A percentile compares a stretch with the other conserved stretches of the same genome.
Evolutionary conservation across 2,329 filamentous ascomycete species (phyloP).

Genomic region (Aspergillus sp.): DNA sequence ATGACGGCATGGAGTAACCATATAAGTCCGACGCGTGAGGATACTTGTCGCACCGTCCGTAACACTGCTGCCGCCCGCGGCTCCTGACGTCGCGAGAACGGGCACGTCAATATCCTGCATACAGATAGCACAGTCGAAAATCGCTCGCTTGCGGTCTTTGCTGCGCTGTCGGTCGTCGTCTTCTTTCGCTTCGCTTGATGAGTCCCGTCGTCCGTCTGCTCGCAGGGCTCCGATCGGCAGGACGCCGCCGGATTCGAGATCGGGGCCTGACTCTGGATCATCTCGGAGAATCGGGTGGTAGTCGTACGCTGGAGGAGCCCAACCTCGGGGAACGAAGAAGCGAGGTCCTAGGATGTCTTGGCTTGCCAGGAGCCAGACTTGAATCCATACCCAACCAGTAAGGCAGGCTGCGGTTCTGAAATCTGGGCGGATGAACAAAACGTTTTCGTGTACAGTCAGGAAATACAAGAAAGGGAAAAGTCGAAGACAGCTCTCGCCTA

Average conservation of each 20-base stretch:
- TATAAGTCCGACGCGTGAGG: slow-evolving; percentile 79
- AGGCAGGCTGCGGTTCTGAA: slow-evolving; percentile 63
- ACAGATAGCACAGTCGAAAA: slow-evolving; percentile 93
- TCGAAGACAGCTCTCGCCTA: slow-evolving; percentile 78
- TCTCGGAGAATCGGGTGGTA: slow-evolving; percentile 83
- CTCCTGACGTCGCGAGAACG: slow-evolving; percentile 58
- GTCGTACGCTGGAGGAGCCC: slow-evolving; percentile 72
- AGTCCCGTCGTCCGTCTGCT: slow-evolving; percentile 42
- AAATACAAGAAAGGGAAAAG: slow-evolving; percentile 83
- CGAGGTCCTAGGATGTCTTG: slow-evolving; percentile 86
- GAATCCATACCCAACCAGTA: slow-evolving; percentile 80
- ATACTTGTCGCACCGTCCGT: slow-evolving; percentile 58
- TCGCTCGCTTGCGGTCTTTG: slow-evolving; percentile 54
- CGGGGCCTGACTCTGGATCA: slow-evolving; percentile 60
- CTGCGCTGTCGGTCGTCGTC: slow-evolving; percentile 43
- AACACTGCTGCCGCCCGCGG: slow-evolving; percentile 49
- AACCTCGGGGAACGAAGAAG: slow-evolving; percentile 74
- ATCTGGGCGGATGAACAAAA: slow-evolving; percentile 74
- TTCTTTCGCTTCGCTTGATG: slow-evolving; percentile 37
- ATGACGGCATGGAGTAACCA: slow-evolving; percentile 96
- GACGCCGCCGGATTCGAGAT: slow-evolving; percentile 70
- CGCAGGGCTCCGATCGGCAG: slow-evolving; percentile 74
- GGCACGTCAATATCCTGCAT: slow-evolving; percentile 89
- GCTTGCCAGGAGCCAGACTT: slow-evolving; percentile 72
- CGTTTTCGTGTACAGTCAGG: slow-evolving; percentile 73